These are phyloP conservation scores for Glycine latifolia DNA, from an alignment of 306 rosid species.

Conservation along the genomic window DNA sequence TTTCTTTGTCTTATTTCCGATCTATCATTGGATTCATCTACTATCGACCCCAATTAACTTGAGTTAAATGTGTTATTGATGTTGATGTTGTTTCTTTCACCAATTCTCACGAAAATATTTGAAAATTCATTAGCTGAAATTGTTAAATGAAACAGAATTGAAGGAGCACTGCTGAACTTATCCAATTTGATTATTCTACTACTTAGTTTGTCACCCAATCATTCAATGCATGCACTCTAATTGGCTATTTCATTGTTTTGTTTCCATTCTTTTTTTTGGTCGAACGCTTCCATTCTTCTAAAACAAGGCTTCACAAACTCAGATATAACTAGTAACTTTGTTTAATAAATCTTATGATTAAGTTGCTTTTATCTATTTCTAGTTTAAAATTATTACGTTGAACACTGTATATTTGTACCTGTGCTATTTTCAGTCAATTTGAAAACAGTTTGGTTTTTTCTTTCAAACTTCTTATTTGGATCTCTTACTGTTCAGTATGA, in stretches of 20 bases:
- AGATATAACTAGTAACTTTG: too few relatives aligned
- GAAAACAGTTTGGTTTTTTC: background rate
- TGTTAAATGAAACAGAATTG: background rate
- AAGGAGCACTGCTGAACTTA: background rate
- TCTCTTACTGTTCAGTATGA: conserved; percentile 4
- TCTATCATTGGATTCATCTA: too few relatives aligned
- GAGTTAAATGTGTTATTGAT: too few relatives aligned
- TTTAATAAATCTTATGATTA: background rate
- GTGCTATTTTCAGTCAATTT: conserved; percentile 1
- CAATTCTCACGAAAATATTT: background rate
- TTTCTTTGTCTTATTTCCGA: too few relatives aligned
- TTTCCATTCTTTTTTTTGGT: too few relatives aligned
- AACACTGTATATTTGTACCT: background rate
- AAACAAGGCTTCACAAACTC: too few relatives aligned
- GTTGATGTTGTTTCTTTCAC: background rate
- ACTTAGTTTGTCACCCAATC: background rate
- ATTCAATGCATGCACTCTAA: background rate
- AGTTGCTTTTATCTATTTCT: background rate
- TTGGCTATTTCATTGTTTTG: too few relatives aligned
- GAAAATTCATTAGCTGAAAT: background rate
- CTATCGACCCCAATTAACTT: too few relatives aligned
- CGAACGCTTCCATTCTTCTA: too few relatives aligned
- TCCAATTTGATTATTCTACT: background rate
- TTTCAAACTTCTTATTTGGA: conserved; percentile 1
- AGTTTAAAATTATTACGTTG: background rate